Percentiles rank a stretch among this genome's conserved stretches.
Evolutionary conservation across 495 filamentous ascomycete genomes (phyloP).

Genomic region (Neurospora pannonica): DNA sequence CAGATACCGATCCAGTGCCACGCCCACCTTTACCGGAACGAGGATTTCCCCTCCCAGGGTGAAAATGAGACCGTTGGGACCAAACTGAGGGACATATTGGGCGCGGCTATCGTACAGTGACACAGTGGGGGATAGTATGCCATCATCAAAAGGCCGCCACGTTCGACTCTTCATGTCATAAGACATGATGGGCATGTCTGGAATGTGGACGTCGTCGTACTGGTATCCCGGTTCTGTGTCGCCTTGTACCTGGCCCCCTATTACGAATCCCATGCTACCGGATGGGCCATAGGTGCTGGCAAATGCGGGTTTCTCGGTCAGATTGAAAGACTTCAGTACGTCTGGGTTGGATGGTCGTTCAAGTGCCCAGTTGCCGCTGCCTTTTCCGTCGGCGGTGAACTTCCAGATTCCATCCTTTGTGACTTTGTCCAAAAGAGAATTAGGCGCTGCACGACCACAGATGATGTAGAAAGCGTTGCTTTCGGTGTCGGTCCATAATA

Average conservation of each 20-base stretch:
- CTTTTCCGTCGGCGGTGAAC: constrained; percentile 22
- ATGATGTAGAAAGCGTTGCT: constrained; percentile 22
- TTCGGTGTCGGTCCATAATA: constrained; percentile 18
- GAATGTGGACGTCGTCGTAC: too few species aligned
- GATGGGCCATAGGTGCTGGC: neutral
- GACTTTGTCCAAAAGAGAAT: constrained; percentile 13
- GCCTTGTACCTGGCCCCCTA: too few species aligned
- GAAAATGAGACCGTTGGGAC: constrained; percentile 23
- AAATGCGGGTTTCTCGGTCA: neutral
- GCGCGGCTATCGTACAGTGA: constrained; percentile 8
- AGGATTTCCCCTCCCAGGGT: constrained; percentile 24
- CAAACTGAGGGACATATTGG: constrained; percentile 20
- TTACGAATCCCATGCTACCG: too few species aligned
- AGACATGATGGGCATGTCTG: too few species aligned
- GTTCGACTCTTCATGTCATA: constrained; percentile 11
- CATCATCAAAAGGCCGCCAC: neutral
- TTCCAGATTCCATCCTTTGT: constrained; percentile 21
- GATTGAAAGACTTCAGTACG: neutral
- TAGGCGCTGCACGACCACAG: too few species aligned
- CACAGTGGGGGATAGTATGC: neutral
- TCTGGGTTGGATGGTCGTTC: neutral
- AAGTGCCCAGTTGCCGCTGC: constrained; percentile 25
- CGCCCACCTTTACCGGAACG: too few species aligned
- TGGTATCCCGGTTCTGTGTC: too few species aligned
- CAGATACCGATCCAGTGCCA: neutral